Conservation (phyloP, 2,329 filamentous ascomycete genomes). For the Trichoderma asperellum region DNA sequence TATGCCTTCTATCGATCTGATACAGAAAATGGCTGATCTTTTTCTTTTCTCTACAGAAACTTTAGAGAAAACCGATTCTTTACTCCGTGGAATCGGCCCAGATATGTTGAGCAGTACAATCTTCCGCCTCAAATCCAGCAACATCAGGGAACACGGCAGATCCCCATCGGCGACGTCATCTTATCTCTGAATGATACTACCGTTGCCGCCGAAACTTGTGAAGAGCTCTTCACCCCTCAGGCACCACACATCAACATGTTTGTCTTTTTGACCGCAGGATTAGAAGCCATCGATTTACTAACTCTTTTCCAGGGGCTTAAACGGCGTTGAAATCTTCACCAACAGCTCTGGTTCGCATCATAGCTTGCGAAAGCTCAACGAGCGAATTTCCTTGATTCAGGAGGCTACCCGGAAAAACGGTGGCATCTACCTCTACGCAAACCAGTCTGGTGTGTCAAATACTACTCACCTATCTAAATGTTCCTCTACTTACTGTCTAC, state of each 20-base stretch:
- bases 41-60: slow-evolving; percentile 43
- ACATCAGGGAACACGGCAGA: slow-evolving; percentile 46
- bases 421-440: slow-evolving; percentile 57
- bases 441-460: slow-evolving; percentile 29
- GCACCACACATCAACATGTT: slow-evolving; percentile 22
- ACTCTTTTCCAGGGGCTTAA: neutral
- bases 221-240: slow-evolving; percentile 27
- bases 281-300: neutral
- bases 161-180: slow-evolving; percentile 48
- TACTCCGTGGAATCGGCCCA: slow-evolving; percentile 45
- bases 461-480: neutral
- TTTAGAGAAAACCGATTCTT: slow-evolving; percentile 47
- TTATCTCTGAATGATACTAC: slow-evolving; percentile 46
- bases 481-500: neutral
- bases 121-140: slow-evolving; percentile 44
- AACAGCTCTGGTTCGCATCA: slow-evolving; percentile 41
- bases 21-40: neutral
- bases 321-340: slow-evolving; percentile 27
- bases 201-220: slow-evolving; percentile 47
- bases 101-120: slow-evolving; percentile 45
- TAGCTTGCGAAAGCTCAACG: slow-evolving; percentile 68
- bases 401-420: slow-evolving; percentile 67
- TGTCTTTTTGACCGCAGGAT: neutral
- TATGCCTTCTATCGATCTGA: too few relatives aligned
- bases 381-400: slow-evolving; percentile 65